Base-by-base conservation (phyloP, 495 filamentous ascomycete species). In the Hypoxylon crocopeplum region DNA sequence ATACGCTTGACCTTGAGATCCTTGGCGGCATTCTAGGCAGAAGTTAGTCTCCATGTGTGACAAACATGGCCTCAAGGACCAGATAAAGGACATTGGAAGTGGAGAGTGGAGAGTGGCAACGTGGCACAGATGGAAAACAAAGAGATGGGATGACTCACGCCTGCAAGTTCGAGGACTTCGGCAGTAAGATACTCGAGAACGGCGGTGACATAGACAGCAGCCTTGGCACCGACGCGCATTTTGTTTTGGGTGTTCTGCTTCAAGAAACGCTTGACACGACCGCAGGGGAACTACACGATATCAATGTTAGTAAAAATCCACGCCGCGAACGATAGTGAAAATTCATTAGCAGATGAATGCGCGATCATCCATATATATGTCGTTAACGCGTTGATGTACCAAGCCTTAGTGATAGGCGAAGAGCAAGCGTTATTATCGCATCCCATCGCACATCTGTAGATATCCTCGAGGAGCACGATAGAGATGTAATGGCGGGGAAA, bases 1-100 rank as follows among this genome's bases (percentile, higher is more conserved):
- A 98, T 98, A 77, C 94, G 94, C 88, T 98, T 98, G 79, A 98
- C 94, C 77, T 98, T 98, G 66, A 98, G 88, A 75, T 98, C 94
- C 82, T 98, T 98, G 73, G 94, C 94, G 27, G 94, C 94, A 72
- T 98, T 98, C 82, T 85, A 62, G 37, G 39, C 38, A 63, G 42
- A 37, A 25, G 65, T 60, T 58, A 67, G 53, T 29, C 12, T 48
- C 13, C n/a, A 11, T 41, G 11, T 40, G 32, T 13, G 13, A 36
- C 45, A 11, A 21, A 16, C 29, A n/a, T 6, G 25, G 16, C 7
- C 22, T 29, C 22, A 2, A 36, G 32, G 10, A n/a, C 48, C 5
- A 30, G 25, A 24, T 27, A 7, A 16, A 59, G 24, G 19, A 6
- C 10, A 51, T 25, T 6, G 36, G 7, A 10, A 46, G 17, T 56